These are phyloP conservation scores for Ascochyta pisi DNA, from an alignment of 2,329 filamentous ascomycete species.

Conservation along the genomic window DNA sequence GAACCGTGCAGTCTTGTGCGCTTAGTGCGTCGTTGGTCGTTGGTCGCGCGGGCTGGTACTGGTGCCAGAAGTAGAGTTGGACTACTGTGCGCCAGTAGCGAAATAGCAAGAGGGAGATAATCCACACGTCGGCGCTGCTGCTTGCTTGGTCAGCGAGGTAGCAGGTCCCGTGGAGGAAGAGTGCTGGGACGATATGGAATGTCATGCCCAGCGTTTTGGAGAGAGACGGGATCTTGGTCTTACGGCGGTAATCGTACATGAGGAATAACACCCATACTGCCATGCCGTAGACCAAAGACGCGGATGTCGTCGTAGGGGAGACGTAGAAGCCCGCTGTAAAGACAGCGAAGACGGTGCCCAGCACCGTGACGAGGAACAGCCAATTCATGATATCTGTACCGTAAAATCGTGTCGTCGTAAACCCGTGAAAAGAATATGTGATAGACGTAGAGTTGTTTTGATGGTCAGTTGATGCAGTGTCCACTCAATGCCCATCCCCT, in stretches of 20 bases:
- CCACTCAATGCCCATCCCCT: no score
- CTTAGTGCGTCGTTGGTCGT: not conserved
- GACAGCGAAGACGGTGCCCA: not conserved
- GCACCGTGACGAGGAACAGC: not conserved
- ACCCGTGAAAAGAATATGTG: no score
- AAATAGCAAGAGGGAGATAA: conserved; percentile 22
- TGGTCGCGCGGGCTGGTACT: conserved; percentile 17
- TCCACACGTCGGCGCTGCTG: conserved; percentile 20
- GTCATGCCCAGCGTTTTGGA: conserved; percentile 12
- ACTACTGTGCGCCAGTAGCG: conserved; percentile 30
- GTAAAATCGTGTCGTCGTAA: no score
- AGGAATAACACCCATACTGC: conserved; percentile 18
- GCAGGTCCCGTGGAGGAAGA: conserved; percentile 8
- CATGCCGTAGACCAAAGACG: not conserved
- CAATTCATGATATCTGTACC: not conserved
- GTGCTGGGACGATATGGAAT: conserved; percentile 19
- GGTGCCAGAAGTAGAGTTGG: conserved; percentile 25
- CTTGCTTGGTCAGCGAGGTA: not conserved
- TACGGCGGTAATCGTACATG: conserved; percentile 8
- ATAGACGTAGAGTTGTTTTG: no score
- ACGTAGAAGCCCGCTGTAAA: not conserved
- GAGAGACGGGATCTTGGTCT: not conserved
- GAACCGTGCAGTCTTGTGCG: conserved; percentile 24
- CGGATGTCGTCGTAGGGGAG: not conserved
- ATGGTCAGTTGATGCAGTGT: no score